Conservation (phyloP, 2,329 filamentous ascomycete species). For the Periconia sp. region DNA sequence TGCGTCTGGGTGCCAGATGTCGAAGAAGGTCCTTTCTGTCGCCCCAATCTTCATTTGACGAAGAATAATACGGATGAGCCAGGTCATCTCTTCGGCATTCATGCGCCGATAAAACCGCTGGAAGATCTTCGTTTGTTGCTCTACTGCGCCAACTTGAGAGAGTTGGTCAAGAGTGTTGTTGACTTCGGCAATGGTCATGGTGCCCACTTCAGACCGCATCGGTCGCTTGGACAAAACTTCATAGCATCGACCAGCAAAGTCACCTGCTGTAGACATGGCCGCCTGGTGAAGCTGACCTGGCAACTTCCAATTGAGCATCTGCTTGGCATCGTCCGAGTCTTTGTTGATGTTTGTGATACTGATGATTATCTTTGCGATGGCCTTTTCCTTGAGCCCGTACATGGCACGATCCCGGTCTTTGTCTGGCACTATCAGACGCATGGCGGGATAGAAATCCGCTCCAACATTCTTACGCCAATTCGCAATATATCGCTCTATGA, state of each 20-base stretch:
- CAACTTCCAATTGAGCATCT: constrained; percentile 87
- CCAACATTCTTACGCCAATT: constrained; percentile 88
- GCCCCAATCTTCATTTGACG: constrained; percentile 76
- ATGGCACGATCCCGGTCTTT: constrained; percentile 90
- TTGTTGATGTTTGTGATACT: constrained; percentile 90
- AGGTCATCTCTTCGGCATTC: constrained; percentile 91
- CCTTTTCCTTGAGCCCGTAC: constrained; percentile 92
- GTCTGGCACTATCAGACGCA: constrained; percentile 88
- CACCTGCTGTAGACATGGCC: constrained; percentile 67
- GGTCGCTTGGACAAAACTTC: constrained; percentile 84
- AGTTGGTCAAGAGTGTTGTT: constrained; percentile 83
- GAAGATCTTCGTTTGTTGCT: constrained; percentile 81
- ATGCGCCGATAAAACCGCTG: constrained; percentile 83
- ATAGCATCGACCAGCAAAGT: constrained; percentile 88
- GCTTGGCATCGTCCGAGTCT: constrained; percentile 84
- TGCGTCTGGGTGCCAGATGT: constrained; percentile 60
- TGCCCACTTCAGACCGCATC: constrained; percentile 70
- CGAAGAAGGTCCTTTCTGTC: constrained; percentile 84
- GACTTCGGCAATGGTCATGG: constrained; percentile 85
- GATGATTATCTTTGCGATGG: constrained; percentile 86
- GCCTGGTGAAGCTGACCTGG: constrained; percentile 61
- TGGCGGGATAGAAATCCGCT: constrained; percentile 87
- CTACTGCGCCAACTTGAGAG: constrained; percentile 73
- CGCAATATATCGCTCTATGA: constrained; percentile 84
- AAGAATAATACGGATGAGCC: constrained; percentile 91